A percentile compares a stretch with the other conserved stretches of the same genome.
These are phyloP conservation scores for Hyaloperonospora arabidopsidis DNA, from an alignment of 352 stramenopile genomes.

Conservation along the genomic window DNA sequence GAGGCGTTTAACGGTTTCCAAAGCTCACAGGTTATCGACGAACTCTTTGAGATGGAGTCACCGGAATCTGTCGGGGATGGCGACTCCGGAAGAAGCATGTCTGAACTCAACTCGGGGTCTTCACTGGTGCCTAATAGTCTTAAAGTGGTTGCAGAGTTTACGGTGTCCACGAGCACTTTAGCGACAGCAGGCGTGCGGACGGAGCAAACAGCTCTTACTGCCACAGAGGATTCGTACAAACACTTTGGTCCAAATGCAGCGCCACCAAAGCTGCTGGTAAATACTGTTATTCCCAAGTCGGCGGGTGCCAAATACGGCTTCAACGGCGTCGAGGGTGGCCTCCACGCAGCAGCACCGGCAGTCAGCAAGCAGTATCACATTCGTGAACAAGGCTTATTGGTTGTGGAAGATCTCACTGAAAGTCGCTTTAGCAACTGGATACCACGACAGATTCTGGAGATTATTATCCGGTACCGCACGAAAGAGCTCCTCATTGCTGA, in stretches of 20 bases:
- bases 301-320: slow-evolving; percentile 59
- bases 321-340: slow-evolving; percentile 40
- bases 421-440: slow-evolving; percentile 81
- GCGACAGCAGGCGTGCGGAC: slow-evolving; percentile 56
- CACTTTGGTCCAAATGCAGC: slow-evolving; percentile 45
- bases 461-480: slow-evolving; percentile 65
- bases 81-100: slow-evolving; percentile 12
- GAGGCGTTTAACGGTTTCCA: slow-evolving; percentile 29
- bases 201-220: slow-evolving; percentile 52
- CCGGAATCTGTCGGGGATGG: slow-evolving; percentile 40
- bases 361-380: slow-evolving; percentile 86
- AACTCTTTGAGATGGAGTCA: slow-evolving; percentile 76
- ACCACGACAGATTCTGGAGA: slow-evolving; percentile 71
- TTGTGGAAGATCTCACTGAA: slow-evolving; percentile 79
- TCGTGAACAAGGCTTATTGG: slow-evolving; percentile 66
- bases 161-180: slow-evolving; percentile 50
- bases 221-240: slow-evolving; percentile 69
- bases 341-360: slow-evolving; percentile 41
- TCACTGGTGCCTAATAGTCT: slow-evolving; percentile 25
- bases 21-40: slow-evolving; percentile 58
- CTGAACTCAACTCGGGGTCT: slow-evolving; percentile 26
- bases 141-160: slow-evolving; percentile 74
- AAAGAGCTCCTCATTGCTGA: slow-evolving; percentile 72
- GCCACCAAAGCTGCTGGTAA: slow-evolving; percentile 64
- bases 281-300: slow-evolving; percentile 71